Evolutionary conservation across 1,139 yeast species (phyloP), one percentile per base, ranked within the genome.

Genomic region (Geotrichum klebahnii): DNA sequence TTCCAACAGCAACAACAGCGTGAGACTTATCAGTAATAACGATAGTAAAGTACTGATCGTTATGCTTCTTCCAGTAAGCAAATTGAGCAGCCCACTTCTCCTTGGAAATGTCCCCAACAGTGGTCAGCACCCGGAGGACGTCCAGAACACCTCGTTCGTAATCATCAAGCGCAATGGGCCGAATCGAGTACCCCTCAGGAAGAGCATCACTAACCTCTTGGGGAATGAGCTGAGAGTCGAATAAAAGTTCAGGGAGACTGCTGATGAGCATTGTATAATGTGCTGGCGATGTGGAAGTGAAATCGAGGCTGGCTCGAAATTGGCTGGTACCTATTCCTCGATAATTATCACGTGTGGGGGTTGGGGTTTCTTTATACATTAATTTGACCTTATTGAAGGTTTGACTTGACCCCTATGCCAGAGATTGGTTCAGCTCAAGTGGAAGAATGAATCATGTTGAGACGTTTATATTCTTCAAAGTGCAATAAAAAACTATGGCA

Each of bases 101-200:
- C 50, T 64, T 59, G 14, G 78, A 63, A 49, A 81, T 71, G 16
- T 75, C 72, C 2, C 86, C 87, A 1, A 81, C 84, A 0, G 80
- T 73, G 23, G 86, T 81, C 56, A 81, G 70, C 14, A 72, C 81
- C 46, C 66, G 64, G 48, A 80, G 68, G 0, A 78, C 79, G 49
- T 78, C 78, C 42, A 76, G 63, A 45, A 78, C 77, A 23, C 78
- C 74, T 43, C 73, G 68, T 47, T 66, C 61, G 61, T 73, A 75
- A 64, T 81, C 87, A 3, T 71, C 58, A 24, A 61, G 62, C 53
- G 66, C 62, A 38, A 80, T 62, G 42, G 75, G 73, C 50, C 87
- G 73, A 54, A 81, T 70, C 3, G 66, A 57, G 67, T 80, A 81
- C 17, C 81, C 82, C 36, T 65, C 67, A 20, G 83, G 83, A 52